These are phyloP conservation scores for Penicillium brasilianum DNA, from an alignment of 2,329 filamentous ascomycete genomes.

Conservation along the genomic window DNA sequence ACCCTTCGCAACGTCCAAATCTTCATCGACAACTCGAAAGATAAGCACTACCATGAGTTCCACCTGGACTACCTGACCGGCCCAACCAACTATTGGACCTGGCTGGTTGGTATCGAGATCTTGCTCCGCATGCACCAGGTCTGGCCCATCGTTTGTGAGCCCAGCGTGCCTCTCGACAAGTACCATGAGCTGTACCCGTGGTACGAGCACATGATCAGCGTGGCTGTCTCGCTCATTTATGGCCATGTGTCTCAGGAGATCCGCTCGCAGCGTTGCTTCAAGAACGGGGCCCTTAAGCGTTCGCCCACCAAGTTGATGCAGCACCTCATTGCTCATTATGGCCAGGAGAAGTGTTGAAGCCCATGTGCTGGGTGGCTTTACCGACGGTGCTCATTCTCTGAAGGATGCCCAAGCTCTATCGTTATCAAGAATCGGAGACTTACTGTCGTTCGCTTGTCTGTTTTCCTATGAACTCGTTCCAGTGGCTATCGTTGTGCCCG, in stretches of 20 bases:
- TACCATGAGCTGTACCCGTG: slow-evolving; percentile 10
- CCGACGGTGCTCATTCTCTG: neutral
- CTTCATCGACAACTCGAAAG: slow-evolving; percentile 9
- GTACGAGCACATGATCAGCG: slow-evolving; percentile 16
- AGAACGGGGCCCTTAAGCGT: neutral
- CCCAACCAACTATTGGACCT: neutral
- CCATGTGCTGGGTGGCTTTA: neutral
- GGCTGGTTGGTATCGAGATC: slow-evolving; percentile 10
- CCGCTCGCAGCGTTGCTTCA: slow-evolving; percentile 6
- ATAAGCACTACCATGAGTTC: slow-evolving; percentile 15
- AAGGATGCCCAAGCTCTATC: neutral
- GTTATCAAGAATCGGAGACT: neutral
- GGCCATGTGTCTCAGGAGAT: slow-evolving; percentile 8
- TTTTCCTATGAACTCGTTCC: neutral
- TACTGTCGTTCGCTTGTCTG: neutral
- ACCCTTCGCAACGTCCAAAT: slow-evolving; percentile 7
- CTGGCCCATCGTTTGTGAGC: slow-evolving; percentile 2
- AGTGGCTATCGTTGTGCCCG: neutral
- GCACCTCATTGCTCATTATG: slow-evolving; percentile 12
- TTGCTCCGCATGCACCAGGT: slow-evolving; percentile 18
- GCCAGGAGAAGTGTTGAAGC: neutral
- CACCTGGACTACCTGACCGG: slow-evolving; percentile 4
- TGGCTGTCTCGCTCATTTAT: slow-evolving; percentile 11
- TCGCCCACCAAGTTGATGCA: neutral
- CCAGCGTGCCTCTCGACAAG: neutral